Percentiles rank a stretch among this genome's conserved stretches.
Evolutionary conservation across 495 filamentous ascomycete genomes (phyloP).

Genomic region (Jackrogersella multiformis): DNA sequence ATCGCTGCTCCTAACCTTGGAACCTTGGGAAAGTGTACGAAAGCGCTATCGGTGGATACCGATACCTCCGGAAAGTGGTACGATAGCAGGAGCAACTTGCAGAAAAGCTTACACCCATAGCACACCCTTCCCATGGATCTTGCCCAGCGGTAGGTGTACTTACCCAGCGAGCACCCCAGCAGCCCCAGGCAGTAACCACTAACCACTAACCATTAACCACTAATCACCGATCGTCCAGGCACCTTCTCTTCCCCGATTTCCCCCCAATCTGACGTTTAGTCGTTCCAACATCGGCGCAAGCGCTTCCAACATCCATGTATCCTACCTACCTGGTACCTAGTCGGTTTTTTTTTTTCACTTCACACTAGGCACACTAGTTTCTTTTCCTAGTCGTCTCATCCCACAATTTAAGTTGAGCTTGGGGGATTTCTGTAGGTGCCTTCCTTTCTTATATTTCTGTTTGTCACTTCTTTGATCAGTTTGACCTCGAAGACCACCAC

Average conservation of each 20-base stretch:
- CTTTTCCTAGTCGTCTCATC: constrained; percentile 18
- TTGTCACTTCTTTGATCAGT: background rate
- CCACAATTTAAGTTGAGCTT: constrained; percentile 34
- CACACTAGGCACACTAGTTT: background rate
- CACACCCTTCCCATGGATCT: too few relatives aligned
- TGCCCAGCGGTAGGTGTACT: background rate
- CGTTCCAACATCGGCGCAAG: constrained; percentile 35
- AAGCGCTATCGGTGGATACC: constrained; percentile 32
- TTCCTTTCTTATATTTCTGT: constrained; percentile 1
- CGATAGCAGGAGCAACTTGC: constrained; percentile 20
- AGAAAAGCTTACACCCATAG: constrained; percentile 2
- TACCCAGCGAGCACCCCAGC: background rate
- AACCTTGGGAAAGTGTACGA: background rate
- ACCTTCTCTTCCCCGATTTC: background rate
- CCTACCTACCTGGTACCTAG: background rate
- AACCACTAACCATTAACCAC: too few relatives aligned
- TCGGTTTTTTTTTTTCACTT: background rate
- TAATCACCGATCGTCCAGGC: background rate
- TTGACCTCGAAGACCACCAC: background rate
- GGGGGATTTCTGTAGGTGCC: background rate
- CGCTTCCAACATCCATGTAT: background rate
- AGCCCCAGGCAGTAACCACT: constrained; percentile 12
- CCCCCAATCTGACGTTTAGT: constrained; percentile 4
- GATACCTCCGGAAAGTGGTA: constrained; percentile 38
- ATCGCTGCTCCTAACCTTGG: constrained; percentile 19